phyloP scores from a whole-genome alignment of 164 flowering plant genomes.

The Stephania cephalantha region DNA sequence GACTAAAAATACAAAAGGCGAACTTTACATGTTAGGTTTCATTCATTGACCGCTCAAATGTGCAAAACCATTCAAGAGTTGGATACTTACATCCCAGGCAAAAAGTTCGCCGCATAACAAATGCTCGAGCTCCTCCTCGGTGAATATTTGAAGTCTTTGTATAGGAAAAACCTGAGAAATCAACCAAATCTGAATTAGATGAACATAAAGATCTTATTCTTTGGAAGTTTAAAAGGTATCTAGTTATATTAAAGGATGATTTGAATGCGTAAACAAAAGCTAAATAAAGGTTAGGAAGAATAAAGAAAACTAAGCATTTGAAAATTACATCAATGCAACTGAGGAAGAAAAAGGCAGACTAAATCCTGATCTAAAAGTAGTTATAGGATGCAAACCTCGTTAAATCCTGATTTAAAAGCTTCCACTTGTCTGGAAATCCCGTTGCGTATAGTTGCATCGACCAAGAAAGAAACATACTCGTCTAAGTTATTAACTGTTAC shows the following conservation, averaged over 20 bases:
- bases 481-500: constrained; percentile 65
- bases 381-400: constrained; percentile 48
- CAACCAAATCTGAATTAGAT: neutral
- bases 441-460: constrained; percentile 67
- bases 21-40: constrained; percentile 3
- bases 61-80: neutral
- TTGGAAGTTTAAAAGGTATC: neutral
- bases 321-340: no score
- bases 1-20: constrained; percentile 29
- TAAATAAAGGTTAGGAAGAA: no score
- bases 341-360: no score
- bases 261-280: no score
- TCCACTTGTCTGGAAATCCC: constrained; percentile 83
- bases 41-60: neutral
- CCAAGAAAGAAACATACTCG: constrained; percentile 59
- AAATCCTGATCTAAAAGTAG: no score
- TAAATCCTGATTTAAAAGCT: constrained; percentile 91
- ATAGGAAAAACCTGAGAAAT: constrained; percentile 71
- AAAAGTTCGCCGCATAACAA: constrained; percentile 80
- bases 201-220: neutral
- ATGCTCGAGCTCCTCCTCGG: constrained; percentile 81
- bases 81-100: constrained; percentile 60
- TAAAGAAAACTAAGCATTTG: no score
- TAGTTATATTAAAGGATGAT: no score
- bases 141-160: constrained; percentile 56